Evolutionary conservation across 139 green algal species (phyloP).

Genomic region (Mychonastes homosphaera): DNA sequence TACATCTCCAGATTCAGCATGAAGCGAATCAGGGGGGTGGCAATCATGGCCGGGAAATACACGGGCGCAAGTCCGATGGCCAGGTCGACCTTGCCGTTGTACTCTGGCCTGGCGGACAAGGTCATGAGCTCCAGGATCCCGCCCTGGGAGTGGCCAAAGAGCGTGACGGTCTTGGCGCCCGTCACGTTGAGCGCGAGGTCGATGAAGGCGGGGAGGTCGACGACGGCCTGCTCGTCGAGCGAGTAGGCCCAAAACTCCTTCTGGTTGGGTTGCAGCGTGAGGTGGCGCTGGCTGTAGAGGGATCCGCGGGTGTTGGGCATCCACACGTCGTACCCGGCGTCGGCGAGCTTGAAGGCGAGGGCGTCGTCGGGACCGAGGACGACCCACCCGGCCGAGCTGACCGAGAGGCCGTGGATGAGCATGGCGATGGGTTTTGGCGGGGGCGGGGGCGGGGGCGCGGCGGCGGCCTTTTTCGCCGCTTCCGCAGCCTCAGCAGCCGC

Average conservation of each 20-base stretch:
- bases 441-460: too few species aligned
- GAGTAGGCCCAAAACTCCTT: neutral
- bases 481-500: too few species aligned
- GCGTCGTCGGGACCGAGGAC: too few species aligned
- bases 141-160: neutral
- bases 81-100: neutral
- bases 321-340: conserved; percentile 59
- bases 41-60: too few species aligned
- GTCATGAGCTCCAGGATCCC: neutral
- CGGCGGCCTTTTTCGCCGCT: too few species aligned
- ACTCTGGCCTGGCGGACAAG: neutral
- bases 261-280: conserved; percentile 1
- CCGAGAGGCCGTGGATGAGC: too few species aligned
- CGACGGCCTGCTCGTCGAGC: neutral
- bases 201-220: neutral
- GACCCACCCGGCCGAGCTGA: too few species aligned
- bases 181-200: neutral
- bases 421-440: too few species aligned
- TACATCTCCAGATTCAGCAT: too few species aligned
- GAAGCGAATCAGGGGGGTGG: too few species aligned
- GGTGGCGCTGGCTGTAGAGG: conserved; percentile 32
- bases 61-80: too few species aligned
- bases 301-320: conserved; percentile 47
- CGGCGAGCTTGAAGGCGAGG: too few species aligned
- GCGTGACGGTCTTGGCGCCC: neutral